phyloP scores from a whole-genome alignment of 192 early-diverging fungal genomes.

The Chytriomyces sp. region DNA sequence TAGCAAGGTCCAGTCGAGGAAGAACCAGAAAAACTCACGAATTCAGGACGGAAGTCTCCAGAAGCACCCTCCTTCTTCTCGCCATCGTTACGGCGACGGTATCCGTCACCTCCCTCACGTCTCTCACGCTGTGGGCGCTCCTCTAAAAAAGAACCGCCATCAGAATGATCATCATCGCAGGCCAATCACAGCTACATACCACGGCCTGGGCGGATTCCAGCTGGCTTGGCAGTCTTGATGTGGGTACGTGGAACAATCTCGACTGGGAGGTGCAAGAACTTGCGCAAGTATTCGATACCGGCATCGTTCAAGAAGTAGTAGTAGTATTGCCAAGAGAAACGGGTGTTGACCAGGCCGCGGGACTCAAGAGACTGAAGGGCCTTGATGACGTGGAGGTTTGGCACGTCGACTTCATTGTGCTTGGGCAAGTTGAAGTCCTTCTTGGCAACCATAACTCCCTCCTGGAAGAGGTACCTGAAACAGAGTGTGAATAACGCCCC shows the following conservation, averaged over 20 bases:
- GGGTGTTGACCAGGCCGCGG: slow-evolving; percentile 89
- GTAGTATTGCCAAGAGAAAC: slow-evolving; percentile 99
- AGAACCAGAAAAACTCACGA: slow-evolving; percentile 61
- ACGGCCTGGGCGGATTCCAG: slow-evolving; percentile 74
- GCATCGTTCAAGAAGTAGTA: slow-evolving; percentile 99
- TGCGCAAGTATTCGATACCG: slow-evolving; percentile 97
- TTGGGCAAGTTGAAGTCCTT: slow-evolving; percentile 98
- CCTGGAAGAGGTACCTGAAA: slow-evolving; percentile 55
- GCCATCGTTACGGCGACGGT: slow-evolving; percentile 84
- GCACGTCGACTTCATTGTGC: slow-evolving; percentile 95
- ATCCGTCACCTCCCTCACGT: slow-evolving; percentile 72
- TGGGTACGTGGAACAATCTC: slow-evolving; percentile 97
- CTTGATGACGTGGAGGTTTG: slow-evolving; percentile 99
- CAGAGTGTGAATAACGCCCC: background rate
- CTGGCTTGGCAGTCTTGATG: slow-evolving; percentile 89
- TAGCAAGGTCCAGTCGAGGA: background rate
- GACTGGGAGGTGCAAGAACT: slow-evolving; percentile 93
- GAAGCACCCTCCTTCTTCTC: slow-evolving; percentile 88
- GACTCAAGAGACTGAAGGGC: slow-evolving; percentile 96
- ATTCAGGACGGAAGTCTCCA: slow-evolving; percentile 95
- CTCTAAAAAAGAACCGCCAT: slow-evolving; percentile 33
- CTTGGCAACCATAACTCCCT: slow-evolving; percentile 98
- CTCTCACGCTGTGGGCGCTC: slow-evolving; percentile 63
- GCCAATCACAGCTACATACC: slow-evolving; percentile 54
- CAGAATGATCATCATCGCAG: background rate